Conservation (phyloP, 2,329 filamentous ascomycete genomes). For the Talaromyces pinophilus region DNA sequence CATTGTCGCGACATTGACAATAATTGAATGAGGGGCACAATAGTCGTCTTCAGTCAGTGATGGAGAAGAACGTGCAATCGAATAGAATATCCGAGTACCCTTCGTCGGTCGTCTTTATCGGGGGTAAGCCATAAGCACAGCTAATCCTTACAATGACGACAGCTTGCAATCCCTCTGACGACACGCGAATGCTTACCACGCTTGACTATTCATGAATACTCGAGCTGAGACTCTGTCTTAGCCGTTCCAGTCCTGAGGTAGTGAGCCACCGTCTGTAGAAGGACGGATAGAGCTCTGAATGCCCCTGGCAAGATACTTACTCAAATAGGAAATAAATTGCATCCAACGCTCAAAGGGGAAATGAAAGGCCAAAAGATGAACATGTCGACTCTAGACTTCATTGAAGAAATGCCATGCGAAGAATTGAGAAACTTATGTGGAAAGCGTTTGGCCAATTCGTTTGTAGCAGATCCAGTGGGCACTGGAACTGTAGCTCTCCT, state of each 20-base stretch:
- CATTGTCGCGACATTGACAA: neutral
- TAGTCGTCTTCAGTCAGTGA: no score
- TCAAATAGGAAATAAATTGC: conserved; percentile 11
- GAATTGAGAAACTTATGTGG: neutral
- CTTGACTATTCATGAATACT: neutral
- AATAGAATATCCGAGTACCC: neutral
- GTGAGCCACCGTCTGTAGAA: neutral
- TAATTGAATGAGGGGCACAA: no score
- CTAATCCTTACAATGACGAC: neutral
- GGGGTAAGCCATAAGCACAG: neutral
- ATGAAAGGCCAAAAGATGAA: neutral
- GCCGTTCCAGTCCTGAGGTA: neutral
- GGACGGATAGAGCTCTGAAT: neutral
- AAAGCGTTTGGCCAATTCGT: neutral
- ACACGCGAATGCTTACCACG: neutral
- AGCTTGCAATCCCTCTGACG: neutral
- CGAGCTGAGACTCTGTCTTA: neutral
- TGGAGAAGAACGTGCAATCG: neutral
- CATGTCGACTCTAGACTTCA: neutral
- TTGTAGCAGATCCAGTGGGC: conserved; percentile 1
- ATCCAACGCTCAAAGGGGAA: neutral
- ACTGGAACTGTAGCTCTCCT: conserved; percentile 2
- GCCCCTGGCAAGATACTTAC: conserved; percentile 2
- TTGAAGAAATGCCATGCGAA: neutral
- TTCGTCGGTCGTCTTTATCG: neutral